A percentile compares a stretch with the other conserved stretches of the same genome.
Evolutionary conservation across 345 rosid species (phyloP).

Genomic region (Crucihimalaya himalaica): DNA sequence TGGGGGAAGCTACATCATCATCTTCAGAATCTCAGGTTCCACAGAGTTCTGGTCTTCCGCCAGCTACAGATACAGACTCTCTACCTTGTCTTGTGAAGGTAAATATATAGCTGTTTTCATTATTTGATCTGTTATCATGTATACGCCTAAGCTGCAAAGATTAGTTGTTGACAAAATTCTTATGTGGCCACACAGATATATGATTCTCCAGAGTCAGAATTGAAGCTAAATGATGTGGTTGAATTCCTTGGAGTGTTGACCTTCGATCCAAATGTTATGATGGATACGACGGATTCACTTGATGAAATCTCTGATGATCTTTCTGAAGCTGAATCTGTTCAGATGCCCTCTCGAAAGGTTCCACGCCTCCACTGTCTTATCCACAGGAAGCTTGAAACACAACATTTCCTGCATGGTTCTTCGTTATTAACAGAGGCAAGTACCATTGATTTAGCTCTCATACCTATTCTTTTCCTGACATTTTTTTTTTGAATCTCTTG

Average conservation of each 20-base stretch:
- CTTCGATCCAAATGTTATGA: slow-evolving; percentile 49
- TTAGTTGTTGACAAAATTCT: slow-evolving; percentile 6
- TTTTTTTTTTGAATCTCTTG: slow-evolving; percentile 4
- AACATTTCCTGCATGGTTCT: slow-evolving; percentile 53
- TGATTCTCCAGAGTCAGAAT: slow-evolving; percentile 73
- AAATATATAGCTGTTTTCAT: background rate
- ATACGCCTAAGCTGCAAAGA: background rate
- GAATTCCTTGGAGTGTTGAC: slow-evolving; percentile 86
- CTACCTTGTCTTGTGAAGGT: slow-evolving; percentile 86
- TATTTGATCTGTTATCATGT: background rate
- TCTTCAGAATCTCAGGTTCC: slow-evolving; percentile 43
- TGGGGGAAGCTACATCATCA: slow-evolving; percentile 53
- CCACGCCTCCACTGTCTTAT: slow-evolving; percentile 88
- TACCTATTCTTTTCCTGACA: background rate
- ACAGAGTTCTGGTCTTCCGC: slow-evolving; percentile 24
- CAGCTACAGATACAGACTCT: slow-evolving; percentile 39
- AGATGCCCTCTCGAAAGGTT: slow-evolving; percentile 68
- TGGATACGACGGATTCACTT: slow-evolving; percentile 43
- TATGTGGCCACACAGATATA: slow-evolving; percentile 55
- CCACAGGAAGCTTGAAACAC: slow-evolving; percentile 71
- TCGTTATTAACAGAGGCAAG: slow-evolving; percentile 63
- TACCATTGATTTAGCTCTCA: background rate
- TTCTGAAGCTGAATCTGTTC: slow-evolving; percentile 53
- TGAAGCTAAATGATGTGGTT: slow-evolving; percentile 84
- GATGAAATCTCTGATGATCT: slow-evolving; percentile 52